phyloP scores from a whole-genome alignment of 306 rosid species.

The Vigna angularis region DNA sequence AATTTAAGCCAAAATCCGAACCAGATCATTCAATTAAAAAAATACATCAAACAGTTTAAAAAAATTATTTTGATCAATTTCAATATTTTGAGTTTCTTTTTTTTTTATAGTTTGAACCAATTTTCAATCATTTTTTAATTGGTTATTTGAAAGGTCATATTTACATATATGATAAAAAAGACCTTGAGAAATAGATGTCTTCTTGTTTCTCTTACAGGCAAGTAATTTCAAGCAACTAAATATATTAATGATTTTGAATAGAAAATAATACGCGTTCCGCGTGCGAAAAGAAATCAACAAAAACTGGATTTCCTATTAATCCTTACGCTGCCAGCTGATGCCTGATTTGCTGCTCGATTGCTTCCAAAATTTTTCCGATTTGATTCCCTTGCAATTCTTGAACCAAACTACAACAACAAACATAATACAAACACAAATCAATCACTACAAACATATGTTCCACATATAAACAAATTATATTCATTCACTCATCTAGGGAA shows the following conservation, averaged over 20 bases:
- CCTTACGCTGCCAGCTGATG: conserved; percentile 88
- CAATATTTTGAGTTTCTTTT: too few species aligned
- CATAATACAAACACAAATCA: conserved; percentile 40
- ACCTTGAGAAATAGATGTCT: background rate
- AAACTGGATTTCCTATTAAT: conserved; percentile 52
- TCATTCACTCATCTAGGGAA: background rate
- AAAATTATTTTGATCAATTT: too few species aligned
- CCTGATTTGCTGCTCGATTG: conserved; percentile 96
- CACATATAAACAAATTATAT: background rate
- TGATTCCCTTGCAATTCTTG: conserved; percentile 95
- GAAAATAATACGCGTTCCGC: background rate
- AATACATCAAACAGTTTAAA: too few species aligned
- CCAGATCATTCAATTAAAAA: too few species aligned
- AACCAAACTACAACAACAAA: conserved; percentile 80
- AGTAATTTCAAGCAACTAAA: background rate
- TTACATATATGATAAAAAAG: background rate
- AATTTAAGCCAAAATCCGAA: too few species aligned
- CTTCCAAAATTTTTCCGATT: conserved; percentile 90
- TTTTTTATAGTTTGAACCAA: too few species aligned
- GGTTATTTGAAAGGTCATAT: too few species aligned
- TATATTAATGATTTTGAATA: background rate
- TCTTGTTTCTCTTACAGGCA: background rate
- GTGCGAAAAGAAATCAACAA: conserved; percentile 39
- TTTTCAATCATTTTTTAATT: too few species aligned
- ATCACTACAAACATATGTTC: background rate